phyloP scores from a whole-genome alignment of 1,284 basidiomycete species.

The Baeospora myosura region DNA sequence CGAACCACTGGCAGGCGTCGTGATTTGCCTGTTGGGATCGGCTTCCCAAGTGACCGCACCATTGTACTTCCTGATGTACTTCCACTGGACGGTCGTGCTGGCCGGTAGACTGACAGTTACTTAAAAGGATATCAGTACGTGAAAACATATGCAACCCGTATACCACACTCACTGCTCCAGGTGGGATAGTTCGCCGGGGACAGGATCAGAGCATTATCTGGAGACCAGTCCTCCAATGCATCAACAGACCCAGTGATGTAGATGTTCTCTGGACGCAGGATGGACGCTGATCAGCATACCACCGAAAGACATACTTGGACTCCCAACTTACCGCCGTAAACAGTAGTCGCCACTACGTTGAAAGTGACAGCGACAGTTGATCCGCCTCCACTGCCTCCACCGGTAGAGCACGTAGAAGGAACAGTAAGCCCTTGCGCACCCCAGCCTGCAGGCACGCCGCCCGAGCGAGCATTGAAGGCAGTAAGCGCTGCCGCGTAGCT shows the following conservation, averaged over 20 bases:
- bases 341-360: slow-evolving; percentile 56
- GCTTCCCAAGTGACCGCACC: slow-evolving; percentile 55
- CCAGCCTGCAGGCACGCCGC: slow-evolving; percentile 46
- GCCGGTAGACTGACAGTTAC: slow-evolving; percentile 48
- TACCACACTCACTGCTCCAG: slow-evolving; percentile 64
- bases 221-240: slow-evolving; percentile 56
- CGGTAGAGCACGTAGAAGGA: slow-evolving; percentile 36
- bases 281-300: not conserved
- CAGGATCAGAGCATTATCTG: slow-evolving; percentile 50
- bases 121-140: slow-evolving; percentile 13
- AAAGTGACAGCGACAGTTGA: slow-evolving; percentile 54
- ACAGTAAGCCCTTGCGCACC: slow-evolving; percentile 54
- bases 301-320: not conserved
- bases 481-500: slow-evolving; percentile 56
- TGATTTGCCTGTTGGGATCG: slow-evolving; percentile 41
- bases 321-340: slow-evolving; percentile 41
- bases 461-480: slow-evolving; percentile 42
- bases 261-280: slow-evolving; percentile 53
- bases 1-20: too few relatives aligned
- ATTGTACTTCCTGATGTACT: slow-evolving; percentile 62
- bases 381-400: slow-evolving; percentile 19
- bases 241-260: slow-evolving; percentile 60
- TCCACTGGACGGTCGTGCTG: slow-evolving; percentile 50
- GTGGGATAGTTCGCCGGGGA: slow-evolving; percentile 55
- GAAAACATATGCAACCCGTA: slow-evolving; percentile 8